Base-by-base conservation (phyloP, 257 asterid species). In the Linderniella brevidens region DNA sequence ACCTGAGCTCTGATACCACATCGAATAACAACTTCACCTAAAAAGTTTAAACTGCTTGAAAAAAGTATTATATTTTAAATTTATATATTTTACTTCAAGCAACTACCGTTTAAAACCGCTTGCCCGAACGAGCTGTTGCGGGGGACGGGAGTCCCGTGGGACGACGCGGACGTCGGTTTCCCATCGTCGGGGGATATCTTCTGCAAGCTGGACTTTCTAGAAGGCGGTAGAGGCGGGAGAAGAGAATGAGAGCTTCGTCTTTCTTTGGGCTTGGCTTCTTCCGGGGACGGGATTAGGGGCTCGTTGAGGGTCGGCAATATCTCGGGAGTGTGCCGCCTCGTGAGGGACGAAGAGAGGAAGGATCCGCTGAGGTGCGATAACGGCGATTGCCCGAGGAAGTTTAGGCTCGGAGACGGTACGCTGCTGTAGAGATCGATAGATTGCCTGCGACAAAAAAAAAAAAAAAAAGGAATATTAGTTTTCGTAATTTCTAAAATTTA, bases 381-480 rank as follows among this genome's bases (percentile, higher is more conserved):
- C 0, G 94, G 19, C 12, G 93, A 74, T 17, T 92, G 69, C 60
- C 92, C 94, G 0, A 85, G 79, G 64, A 81, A 81, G 72, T 63
- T 72, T 18, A 85, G 63, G 48, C 82, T 77, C 10, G 99, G 96
- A 46, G 99, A 90, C 3, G 75, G 99, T 36, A 90, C 81, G 37
- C 96, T 90, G 39, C 92, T 64, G 58, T 85, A 90, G 46, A 90
- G 60, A 68, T 90, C 96, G 12, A 90, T 85, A 17, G 96, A 90
- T 58, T 81, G 93, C 80, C 99, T 82, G 80, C 37, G 52, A 66
- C 57, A 10, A 18, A n/a, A 43, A 13, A 11, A 3, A 3, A 39
- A 11, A 3, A 9, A 39, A 39, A 3, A 39, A 1, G 15, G 13
- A 2, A 39, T 11, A 4, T 10, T 39, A 9, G 13, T 8, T 37